Evolutionary conservation across 129 eudicot genomes (phyloP), one percentile per base, ranked within the genome.

Genomic region (Saussurea involucrata): DNA sequence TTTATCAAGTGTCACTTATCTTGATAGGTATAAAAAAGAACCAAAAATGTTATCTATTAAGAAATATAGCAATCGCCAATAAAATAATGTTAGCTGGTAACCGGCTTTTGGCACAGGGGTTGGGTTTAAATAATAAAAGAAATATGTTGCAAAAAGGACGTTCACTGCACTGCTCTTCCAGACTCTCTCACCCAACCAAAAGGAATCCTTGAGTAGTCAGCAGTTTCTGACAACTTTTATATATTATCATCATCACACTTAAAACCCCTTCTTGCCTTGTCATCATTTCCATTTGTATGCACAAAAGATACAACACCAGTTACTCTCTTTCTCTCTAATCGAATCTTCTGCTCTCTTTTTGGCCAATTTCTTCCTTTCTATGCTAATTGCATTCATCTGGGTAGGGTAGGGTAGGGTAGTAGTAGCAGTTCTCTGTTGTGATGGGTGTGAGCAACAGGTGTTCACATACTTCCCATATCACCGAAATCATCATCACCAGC

Each of bases 381-480:
- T 61, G 21, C 21, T 49, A 3, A 15, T 49, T 8, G 65, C 17
- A 53, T 53, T 53, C 61, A 53, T 53, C 61, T 17, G 61, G 61
- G 61, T 53, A 17, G 22, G n/a, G n/a, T n/a, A n/a, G n/a, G n/a
- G n/a, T n/a, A 13, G 61, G 61, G 61, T 53, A 17, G 22, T 49
- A 53, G 8, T 73, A 18, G 57, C 40, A 13, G 8, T 42, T 42
- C 4, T 49, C 15, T 65, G 74, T 69, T 82, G 82, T 89, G 96
- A 85, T 85, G 87, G 96, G 87, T 74, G 83, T 88, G 76, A 64
- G 77, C 75, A 83, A 86, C 63, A 78, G 96, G 82, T 88, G 92
- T 77, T 90, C 98, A 40, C 92, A 92, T 86, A 87, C 96, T 81
- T 92, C 97, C 53, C 98, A 92, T 66, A 92, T 92, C 85, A 92